Base-by-base conservation (phyloP, 2,329 filamentous ascomycete species). In the Pestalotiopsis sp. region DNA sequence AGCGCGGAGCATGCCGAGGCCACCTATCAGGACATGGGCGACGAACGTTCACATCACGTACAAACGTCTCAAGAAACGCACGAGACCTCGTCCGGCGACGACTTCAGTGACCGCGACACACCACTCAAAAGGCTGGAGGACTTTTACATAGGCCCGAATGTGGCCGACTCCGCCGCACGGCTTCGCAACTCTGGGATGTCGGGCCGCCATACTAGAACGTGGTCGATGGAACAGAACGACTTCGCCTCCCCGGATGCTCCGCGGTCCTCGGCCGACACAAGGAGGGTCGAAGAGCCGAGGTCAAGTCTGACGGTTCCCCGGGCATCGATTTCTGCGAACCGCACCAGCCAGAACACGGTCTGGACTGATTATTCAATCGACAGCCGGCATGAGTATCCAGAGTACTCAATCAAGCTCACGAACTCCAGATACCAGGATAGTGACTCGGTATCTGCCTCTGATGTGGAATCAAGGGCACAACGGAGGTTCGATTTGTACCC, bases 351-450 rank as follows among this genome's bases (percentile, higher is more conserved):
- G 63, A 84, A 86, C 66, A 88, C 87, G 1, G 80, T 83, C n/a
- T 90, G 88, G 88, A 90, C 88, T 31, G 87, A 90, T 73, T 85
- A 87, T 69, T 88, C 87, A 0, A 79, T 89, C 11, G 86, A 87
- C 17, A 89, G 86, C 68, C 82, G 80, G 23, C 85, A 87, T 38
- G 79, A 79, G 20, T 76, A 75, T 49, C 80, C 78, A 5, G 77
- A 79, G 17, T 77, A 76, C 65, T 75, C 72, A 25, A 70, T 72
- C 25, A 72, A 71, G 31, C 65, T 75, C 71, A 39, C 71, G 14
- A 72, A 74, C 49, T 75, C 73, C 12, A 67, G 70, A 23, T 76
- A 74, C 70, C 74, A 64, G 20, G 75, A 76, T 23, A 74, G 72
- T n/a, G 72, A 71, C 45, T 75, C 75, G 13, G 66, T 73, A 36